Conservation (phyloP, 352 stramenopile species). For the Globisporangium megalacanthum region DNA sequence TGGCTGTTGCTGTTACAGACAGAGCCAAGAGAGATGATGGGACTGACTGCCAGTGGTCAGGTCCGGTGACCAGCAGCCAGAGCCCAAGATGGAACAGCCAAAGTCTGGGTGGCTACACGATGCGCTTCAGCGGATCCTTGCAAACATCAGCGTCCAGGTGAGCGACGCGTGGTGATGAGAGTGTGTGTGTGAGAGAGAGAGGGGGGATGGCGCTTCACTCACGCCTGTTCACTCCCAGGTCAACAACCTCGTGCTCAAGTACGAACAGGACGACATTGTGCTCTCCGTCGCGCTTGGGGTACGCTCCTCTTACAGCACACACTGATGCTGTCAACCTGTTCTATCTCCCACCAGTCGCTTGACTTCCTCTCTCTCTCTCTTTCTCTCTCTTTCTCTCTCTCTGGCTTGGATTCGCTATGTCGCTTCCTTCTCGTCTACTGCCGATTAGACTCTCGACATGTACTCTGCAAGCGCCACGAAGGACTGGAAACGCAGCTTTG, state of each 20-base stretch:
- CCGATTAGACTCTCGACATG: conserved; percentile 55
- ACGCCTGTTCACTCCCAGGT: conserved; percentile 23
- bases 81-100: conserved; percentile 62
- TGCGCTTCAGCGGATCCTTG: conserved; percentile 72
- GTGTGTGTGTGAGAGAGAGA: not conserved
- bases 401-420: not conserved
- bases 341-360: too few species aligned
- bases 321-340: not conserved
- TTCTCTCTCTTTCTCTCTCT: not conserved
- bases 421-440: not conserved
- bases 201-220: not conserved
- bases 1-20: too few species aligned
- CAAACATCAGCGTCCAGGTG: conserved; percentile 78
- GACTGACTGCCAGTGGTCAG: conserved; percentile 1
- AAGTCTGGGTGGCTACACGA: conserved; percentile 81
- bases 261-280: conserved; percentile 83
- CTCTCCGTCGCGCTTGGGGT: conserved; percentile 80
- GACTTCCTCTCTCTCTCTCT: not conserved
- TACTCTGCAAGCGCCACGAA: conserved; percentile 61
- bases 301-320: not conserved
- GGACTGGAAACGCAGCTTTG: conserved; percentile 61
- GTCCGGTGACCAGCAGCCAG: conserved; percentile 3
- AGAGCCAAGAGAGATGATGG: too few species aligned
- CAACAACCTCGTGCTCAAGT: conserved; percentile 88
- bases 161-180: not conserved